A percentile compares a stretch with the other conserved stretches of the same genome.
Evolutionary conservation across 2,329 filamentous ascomycete species (phyloP).

Genomic region (Nothophoma quercina): DNA sequence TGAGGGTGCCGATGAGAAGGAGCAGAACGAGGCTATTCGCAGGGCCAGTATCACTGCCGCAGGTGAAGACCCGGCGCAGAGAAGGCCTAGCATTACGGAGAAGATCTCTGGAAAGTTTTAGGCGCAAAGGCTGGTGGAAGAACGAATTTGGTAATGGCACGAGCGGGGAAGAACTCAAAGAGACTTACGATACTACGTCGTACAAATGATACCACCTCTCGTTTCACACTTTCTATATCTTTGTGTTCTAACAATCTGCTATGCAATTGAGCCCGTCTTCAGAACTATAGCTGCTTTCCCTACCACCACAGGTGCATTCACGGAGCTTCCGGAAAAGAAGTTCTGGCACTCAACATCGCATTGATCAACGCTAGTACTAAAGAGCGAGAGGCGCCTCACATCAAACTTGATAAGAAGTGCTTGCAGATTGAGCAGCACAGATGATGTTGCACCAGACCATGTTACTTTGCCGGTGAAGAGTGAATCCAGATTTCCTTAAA

Average conservation of each 20-base stretch:
- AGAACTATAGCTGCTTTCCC: background rate
- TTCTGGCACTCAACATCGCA: background rate
- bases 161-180: no score
- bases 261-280: background rate
- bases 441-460: background rate
- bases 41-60: slow-evolving; percentile 23
- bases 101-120: slow-evolving; percentile 11
- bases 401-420: background rate
- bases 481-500: no score
- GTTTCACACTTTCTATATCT: no score
- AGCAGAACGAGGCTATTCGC: slow-evolving; percentile 20
- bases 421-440: background rate
- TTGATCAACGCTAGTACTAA: background rate
- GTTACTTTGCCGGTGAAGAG: background rate
- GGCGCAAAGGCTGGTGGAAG: no score
- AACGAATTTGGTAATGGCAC: no score
- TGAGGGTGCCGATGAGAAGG: slow-evolving; percentile 23
- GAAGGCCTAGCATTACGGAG: slow-evolving; percentile 12
- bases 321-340: background rate
- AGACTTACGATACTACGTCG: no score
- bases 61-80: slow-evolving; percentile 6
- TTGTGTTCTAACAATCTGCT: no score
- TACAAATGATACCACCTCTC: no score
- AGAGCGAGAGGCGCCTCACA: background rate
- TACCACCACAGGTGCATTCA: background rate